phyloP scores from a whole-genome alignment of 352 stramenopile genomes.

The Thraustotheca clavata region DNA sequence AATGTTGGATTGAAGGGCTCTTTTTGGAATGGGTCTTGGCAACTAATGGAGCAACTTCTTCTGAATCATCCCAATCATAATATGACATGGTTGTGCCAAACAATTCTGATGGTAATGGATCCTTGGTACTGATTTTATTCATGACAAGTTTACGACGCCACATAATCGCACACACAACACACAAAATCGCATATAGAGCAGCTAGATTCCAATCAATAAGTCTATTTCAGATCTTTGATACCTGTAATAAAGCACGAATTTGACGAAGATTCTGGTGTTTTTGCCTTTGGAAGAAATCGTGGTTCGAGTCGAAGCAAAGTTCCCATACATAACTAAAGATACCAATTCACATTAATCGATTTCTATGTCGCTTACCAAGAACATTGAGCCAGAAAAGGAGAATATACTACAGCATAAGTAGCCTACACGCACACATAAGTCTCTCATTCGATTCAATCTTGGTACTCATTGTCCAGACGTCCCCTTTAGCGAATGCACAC shows the following conservation, averaged over 20 bases:
- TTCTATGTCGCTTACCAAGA: conserved; percentile 36
- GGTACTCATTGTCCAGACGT: background rate
- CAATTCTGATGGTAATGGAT: conserved; percentile 7
- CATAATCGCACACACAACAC: conserved; percentile 10
- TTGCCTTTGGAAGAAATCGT: conserved; percentile 57
- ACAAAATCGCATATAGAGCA: conserved; percentile 13
- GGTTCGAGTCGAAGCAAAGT: conserved; percentile 66
- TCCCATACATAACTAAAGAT: conserved; percentile 50
- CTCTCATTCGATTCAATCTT: background rate
- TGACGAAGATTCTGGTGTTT: conserved; percentile 58
- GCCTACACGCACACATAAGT: conserved; percentile 25
- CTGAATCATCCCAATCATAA: conserved; percentile 14
- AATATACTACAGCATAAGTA: conserved; percentile 75
- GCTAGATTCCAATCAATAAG: conserved; percentile 4
- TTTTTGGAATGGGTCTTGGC: background rate
- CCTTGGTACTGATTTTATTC: background rate
- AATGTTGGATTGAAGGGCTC: conserved; percentile 8
- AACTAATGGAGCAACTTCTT: conserved; percentile 13
- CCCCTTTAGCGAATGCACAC: background rate
- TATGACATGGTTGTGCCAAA: conserved; percentile 19
- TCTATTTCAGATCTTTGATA: conserved; percentile 29
- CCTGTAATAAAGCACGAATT: conserved; percentile 72
- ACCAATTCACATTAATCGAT: background rate
- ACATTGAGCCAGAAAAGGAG: conserved; percentile 66
- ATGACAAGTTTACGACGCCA: conserved; percentile 9